phyloP scores from a whole-genome alignment of 495 filamentous ascomycete genomes.

The Hypoxylon perforatum region DNA sequence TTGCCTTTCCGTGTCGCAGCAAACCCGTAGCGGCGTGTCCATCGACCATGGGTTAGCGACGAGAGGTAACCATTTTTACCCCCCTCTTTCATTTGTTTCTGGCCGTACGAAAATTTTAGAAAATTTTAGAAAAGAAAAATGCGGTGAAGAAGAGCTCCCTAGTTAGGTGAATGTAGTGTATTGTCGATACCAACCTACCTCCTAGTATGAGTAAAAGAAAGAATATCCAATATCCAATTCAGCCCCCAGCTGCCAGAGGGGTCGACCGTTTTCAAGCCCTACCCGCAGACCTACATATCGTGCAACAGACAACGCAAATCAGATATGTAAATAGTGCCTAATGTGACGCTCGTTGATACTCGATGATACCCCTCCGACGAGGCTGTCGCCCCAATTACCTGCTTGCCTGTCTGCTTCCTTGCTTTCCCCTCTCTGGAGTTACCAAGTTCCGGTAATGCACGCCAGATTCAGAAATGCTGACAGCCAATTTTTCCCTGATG shows the following conservation, averaged over 20 bases:
- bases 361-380: conserved; percentile 23
- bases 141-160: conserved; percentile 27
- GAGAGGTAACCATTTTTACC: conserved; percentile 3
- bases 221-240: conserved; percentile 4
- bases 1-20: conserved; percentile 21
- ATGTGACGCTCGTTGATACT: conserved; percentile 21
- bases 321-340: conserved; percentile 11
- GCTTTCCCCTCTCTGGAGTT: conserved; percentile 16
- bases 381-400: conserved; percentile 10
- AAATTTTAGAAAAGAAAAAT: conserved; percentile 17
- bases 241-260: conserved; percentile 24
- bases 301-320: not conserved
- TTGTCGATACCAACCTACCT: conserved; percentile 1
- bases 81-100: conserved; percentile 4
- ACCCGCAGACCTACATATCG: conserved; percentile 12
- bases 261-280: conserved; percentile 18
- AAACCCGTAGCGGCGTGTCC: not conserved
- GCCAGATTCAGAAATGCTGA: conserved; percentile 38
- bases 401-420: no score
- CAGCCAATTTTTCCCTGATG: conserved; percentile 28
- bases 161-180: not conserved
- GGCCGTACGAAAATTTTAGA: conserved; percentile 1
- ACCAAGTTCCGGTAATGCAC: conserved; percentile 27
- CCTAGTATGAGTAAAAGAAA: not conserved
- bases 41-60: not conserved